Conservation (phyloP, 345 rosid species). For the Salix arbutifolia region DNA sequence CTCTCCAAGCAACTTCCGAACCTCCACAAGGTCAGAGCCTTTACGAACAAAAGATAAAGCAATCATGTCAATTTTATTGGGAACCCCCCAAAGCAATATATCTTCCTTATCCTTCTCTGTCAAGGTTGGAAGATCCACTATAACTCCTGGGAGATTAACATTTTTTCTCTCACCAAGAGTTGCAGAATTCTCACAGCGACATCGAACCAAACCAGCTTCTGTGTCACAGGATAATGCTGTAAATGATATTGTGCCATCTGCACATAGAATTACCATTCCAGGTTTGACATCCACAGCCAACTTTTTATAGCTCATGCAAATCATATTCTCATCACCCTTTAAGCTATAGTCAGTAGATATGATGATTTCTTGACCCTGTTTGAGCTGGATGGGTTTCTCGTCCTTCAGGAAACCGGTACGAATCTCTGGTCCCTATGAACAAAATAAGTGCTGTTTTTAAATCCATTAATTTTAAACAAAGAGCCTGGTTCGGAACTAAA, state of each 20-base stretch:
- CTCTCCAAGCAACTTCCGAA: slow-evolving; percentile 71
- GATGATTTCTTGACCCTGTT: slow-evolving; percentile 70
- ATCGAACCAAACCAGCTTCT: slow-evolving; percentile 62
- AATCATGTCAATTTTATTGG: slow-evolving; percentile 91
- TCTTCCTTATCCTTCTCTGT: slow-evolving; percentile 98
- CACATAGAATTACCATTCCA: slow-evolving; percentile 85
- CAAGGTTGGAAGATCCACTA: slow-evolving; percentile 92
- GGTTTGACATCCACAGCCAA: slow-evolving; percentile 79
- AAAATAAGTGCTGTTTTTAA: not conserved
- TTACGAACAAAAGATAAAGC: slow-evolving; percentile 94
- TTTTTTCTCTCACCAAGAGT: slow-evolving; percentile 97
- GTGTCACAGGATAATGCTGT: slow-evolving; percentile 70
- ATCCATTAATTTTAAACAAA: not conserved
- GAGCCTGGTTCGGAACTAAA: not conserved
- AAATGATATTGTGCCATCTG: slow-evolving; percentile 93
- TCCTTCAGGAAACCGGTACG: slow-evolving; percentile 29
- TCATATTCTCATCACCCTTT: slow-evolving; percentile 67
- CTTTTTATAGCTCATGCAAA: slow-evolving; percentile 94
- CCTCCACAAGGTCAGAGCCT: slow-evolving; percentile 87
- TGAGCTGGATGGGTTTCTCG: slow-evolving; percentile 22
- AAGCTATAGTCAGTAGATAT: slow-evolving; percentile 70
- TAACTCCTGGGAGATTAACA: slow-evolving; percentile 96
- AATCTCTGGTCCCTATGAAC: slow-evolving; percentile 26
- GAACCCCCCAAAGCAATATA: slow-evolving; percentile 84
- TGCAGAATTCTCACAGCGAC: slow-evolving; percentile 87